Base-by-base conservation (phyloP, 306 rosid species). In the Rosa lucieae region DNA sequence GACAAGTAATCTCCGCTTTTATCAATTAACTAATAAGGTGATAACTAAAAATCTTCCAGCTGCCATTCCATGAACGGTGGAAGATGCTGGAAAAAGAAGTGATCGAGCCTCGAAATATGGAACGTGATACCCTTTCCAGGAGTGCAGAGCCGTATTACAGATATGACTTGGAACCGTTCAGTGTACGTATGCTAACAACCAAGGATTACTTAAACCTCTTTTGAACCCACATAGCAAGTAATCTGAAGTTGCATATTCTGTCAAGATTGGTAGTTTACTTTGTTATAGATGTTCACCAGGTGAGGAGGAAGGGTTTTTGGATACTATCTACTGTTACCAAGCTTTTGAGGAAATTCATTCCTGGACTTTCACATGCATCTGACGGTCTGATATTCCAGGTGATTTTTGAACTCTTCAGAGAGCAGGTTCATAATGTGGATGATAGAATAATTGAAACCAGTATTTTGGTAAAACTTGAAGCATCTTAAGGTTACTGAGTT, bases 381-480 rank as follows among this genome's bases (percentile, higher is more conserved):
- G 97, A 94, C 72, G 98, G 98, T 82, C 92, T 94, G 73, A 89
- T 94, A 79, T 94, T 94, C 84, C 98, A 94, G 98, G 98, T 94
- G 71, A 72, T 10, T 29, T 72, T 72, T 53, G 44, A 72, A 35
- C 15, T 18, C 26, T 32, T 72, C 62, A 17, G 2, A 15, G 21
- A 32, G 63, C 46, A 42, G 9, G 35, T 56, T 21, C 5, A 37
- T 67, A 7, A 7, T 67, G 48, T 39, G 73, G 17, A 29, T 63
- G 17, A 26, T 62, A 11, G 20, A 63, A 5, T 23, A 12, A 13
- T 29, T 10, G n/a, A 32, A 32, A 6, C 69, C n/a, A 12, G 32
- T 63, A 63, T 5, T 63, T 63, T 63, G 69, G n/a, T 63, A 17
- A 63, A 61, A 8, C 66, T 4, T 32, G 20, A 14, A 14, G 43